Evolutionary conservation across 2,329 filamentous ascomycete species (phyloP), one percentile per base, ranked within the genome.

Genomic region (Fusarium fracticaudum): DNA sequence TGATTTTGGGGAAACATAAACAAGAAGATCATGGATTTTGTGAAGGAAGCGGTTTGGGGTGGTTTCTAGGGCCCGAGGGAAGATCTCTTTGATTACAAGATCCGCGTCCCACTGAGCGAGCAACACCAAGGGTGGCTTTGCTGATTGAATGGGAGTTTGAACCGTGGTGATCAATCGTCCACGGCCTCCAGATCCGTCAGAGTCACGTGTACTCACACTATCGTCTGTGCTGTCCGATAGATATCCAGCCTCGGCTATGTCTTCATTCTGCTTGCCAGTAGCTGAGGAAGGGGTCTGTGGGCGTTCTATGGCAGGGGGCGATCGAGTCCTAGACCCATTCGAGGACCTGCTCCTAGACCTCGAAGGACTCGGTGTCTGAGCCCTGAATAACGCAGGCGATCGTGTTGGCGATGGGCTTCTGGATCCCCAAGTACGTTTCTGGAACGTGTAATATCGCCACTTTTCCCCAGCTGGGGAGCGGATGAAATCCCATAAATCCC

Each of bases 71-170:
- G 62, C 48, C 11, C 48, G 57, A 14, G 57, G 50, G 20, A 75
- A 75, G 9, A 75, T 10, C 33, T 65, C 70, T 38, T 53, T 67
- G n/a, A 76, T 62, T 11, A 75, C 66, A 24, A 33, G 31, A 24
- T 66, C 57, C 8, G 68, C 59, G 35, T 75, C 72, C 72, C 73
- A 76, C 48, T 75, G 64, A 50, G 67, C 66, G 37, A 76, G 50
- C 10, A 75, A 41, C 9, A 71, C 44, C 43, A 75, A 55, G 10
- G 73, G 72, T 7, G 71, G 71, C 31, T 75, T 74, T 17, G 71
- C 47, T 14, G 29, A 55, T 15, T n/a, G 24, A 44, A 38, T 31
- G 11, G 24, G 5, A 7, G 33, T 11, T 8, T 31, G n/a, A 22
- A 5, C 33, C 29, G 26, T 18, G 22, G 37, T 7, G 4, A 17